These are phyloP conservation scores for Coemansia sp. DNA, from an alignment of 192 early-diverging fungal species.

Conservation along the genomic window DNA sequence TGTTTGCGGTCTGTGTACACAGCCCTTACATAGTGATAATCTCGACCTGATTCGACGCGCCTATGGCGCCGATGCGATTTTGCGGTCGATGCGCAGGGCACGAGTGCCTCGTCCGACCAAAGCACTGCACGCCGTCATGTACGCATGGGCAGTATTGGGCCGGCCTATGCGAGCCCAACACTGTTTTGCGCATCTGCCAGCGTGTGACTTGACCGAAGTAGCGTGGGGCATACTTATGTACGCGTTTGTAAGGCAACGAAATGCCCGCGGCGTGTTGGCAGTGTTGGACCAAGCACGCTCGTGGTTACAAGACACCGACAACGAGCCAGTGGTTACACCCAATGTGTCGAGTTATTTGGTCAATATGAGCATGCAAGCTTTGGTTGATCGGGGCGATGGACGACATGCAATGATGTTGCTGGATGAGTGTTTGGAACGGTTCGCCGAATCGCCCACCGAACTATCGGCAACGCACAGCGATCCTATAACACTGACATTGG, in stretches of 20 bases:
- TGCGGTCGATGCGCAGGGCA: conserved; percentile 15
- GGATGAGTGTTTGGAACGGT: conserved; percentile 6
- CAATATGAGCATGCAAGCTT: conserved; percentile 31
- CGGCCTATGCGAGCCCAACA: conserved; percentile 1
- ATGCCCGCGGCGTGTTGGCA: conserved; percentile 6
- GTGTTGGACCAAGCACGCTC: conserved; percentile 16
- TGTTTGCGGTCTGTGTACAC: conserved; percentile 19
- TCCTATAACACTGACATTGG: conserved; percentile 25
- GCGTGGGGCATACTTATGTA: conserved; percentile 42
- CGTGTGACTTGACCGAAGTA: neutral
- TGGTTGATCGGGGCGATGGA: conserved; percentile 11
- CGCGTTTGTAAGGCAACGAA: conserved; percentile 15
- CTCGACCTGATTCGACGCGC: neutral
- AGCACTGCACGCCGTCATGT: conserved; percentile 20
- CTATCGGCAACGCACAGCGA: conserved; percentile 20
- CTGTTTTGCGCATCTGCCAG: conserved; percentile 15
- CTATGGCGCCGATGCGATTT: conserved; percentile 17
- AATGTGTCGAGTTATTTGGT: conserved; percentile 21
- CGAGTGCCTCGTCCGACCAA: conserved; percentile 15
- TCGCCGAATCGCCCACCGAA: neutral
- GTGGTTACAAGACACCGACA: conserved; percentile 19
- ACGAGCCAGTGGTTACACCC: neutral
- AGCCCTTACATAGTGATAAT: neutral
- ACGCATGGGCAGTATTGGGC: conserved; percentile 28
- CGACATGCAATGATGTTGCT: conserved; percentile 19